These are phyloP conservation scores for Curvularia lunata DNA, from an alignment of 2,329 filamentous ascomycete species.

Conservation along the genomic window DNA sequence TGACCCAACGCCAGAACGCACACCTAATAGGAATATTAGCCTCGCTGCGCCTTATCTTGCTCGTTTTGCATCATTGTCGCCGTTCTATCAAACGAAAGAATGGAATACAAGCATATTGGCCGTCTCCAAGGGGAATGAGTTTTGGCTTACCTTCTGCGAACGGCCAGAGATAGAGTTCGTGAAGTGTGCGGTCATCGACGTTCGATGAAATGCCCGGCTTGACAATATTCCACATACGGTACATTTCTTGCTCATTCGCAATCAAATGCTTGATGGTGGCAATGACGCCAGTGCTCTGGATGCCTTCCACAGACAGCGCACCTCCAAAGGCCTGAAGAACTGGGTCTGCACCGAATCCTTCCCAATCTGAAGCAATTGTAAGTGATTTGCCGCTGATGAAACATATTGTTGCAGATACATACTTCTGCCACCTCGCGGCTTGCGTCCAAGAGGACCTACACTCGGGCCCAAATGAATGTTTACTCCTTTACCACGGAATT, in stretches of 20 bases:
- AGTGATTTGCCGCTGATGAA: not conserved
- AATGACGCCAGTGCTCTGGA: slow-evolving; percentile 75
- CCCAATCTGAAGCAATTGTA: slow-evolving; percentile 60
- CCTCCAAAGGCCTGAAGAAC: slow-evolving; percentile 75
- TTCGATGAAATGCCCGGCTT: slow-evolving; percentile 59
- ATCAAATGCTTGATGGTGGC: slow-evolving; percentile 74
- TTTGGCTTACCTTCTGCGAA: slow-evolving; percentile 68
- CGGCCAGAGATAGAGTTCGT: slow-evolving; percentile 85
- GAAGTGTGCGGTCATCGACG: slow-evolving; percentile 75
- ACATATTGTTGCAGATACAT: not conserved
- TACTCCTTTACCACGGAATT: slow-evolving; percentile 75
- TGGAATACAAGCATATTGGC: not conserved
- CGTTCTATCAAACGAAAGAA: not conserved
- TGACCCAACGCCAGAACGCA: slow-evolving; percentile 76
- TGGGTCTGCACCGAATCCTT: slow-evolving; percentile 74
- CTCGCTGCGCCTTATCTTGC: not conserved
- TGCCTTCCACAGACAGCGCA: slow-evolving; percentile 76
- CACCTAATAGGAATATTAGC: slow-evolving; percentile 39
- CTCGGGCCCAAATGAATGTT: slow-evolving; percentile 74
- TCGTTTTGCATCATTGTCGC: too few species aligned
- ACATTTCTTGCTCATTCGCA: slow-evolving; percentile 72
- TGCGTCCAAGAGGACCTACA: slow-evolving; percentile 74
- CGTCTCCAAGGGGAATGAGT: not conserved
- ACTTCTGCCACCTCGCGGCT: slow-evolving; percentile 65
- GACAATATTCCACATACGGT: slow-evolving; percentile 53